phyloP scores from a whole-genome alignment of 1,284 basidiomycete genomes.

The Schizopora paradoxa region DNA sequence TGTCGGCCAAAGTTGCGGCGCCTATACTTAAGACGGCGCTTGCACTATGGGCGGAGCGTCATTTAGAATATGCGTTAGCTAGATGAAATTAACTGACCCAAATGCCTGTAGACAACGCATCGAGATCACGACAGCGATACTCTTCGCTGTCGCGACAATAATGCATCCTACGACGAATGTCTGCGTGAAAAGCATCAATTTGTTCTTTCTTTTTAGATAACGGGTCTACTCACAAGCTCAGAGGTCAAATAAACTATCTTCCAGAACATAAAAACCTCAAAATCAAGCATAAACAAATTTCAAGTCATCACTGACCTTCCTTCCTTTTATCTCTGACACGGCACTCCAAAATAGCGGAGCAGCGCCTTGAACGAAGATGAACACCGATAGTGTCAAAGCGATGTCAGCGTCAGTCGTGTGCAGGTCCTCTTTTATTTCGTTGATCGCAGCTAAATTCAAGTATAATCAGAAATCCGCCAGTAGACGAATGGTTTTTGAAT shows the following conservation, averaged over 20 bases:
- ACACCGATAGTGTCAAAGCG: constrained; percentile 69
- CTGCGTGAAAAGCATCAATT: constrained; percentile 1
- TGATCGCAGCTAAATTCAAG: constrained; percentile 48
- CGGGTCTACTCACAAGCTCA: constrained; percentile 30
- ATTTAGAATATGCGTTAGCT: neutral
- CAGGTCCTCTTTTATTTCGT: constrained; percentile 59
- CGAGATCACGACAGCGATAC: constrained; percentile 63
- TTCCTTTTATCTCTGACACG: constrained; percentile 73
- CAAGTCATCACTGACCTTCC: constrained; percentile 50
- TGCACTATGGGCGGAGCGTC: constrained; percentile 40
- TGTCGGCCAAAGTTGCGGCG: constrained; percentile 77
- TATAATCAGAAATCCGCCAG: constrained; percentile 18
- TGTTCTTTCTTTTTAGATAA: too few species aligned
- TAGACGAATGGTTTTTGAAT: neutral
- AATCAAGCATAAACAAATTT: constrained; percentile 1
- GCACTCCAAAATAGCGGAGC: constrained; percentile 69
- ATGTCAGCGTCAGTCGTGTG: constrained; percentile 64
- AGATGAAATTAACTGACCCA: constrained; percentile 38
- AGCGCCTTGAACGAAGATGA: constrained; percentile 74
- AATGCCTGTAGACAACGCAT: constrained; percentile 67
- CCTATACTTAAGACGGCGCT: constrained; percentile 76
- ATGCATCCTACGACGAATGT: constrained; percentile 57
- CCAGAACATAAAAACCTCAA: constrained; percentile 7
- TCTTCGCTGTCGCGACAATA: constrained; percentile 55
- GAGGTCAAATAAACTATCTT: constrained; percentile 67